Conservation (phyloP, 2,329 filamentous ascomycete genomes). For the Pseudogymnoascus sp. region DNA sequence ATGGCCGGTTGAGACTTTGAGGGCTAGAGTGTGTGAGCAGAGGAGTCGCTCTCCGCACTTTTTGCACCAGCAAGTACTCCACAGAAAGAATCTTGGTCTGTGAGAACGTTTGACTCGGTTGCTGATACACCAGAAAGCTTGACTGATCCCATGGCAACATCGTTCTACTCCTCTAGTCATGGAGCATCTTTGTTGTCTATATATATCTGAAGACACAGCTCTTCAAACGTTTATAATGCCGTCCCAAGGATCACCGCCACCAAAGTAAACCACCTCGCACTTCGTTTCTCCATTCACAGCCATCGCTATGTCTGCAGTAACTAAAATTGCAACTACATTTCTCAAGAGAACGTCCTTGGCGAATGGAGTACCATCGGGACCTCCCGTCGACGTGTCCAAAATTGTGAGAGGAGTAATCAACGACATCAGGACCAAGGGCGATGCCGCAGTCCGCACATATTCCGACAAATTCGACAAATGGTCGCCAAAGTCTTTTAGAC, state of each 20-base stretch:
- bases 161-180: neutral
- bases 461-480: constrained; percentile 49
- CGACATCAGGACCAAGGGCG: constrained; percentile 40
- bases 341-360: neutral
- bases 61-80: neutral
- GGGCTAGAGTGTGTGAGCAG: too few relatives aligned
- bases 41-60: too few relatives aligned
- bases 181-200: neutral
- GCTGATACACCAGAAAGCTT: neutral
- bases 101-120: neutral
- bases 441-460: constrained; percentile 41
- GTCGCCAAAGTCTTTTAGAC: constrained; percentile 41
- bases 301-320: neutral
- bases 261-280: neutral
- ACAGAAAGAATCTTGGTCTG: neutral
- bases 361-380: neutral
- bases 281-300: neutral
- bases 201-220: neutral
- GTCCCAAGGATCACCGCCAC: neutral
- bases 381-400: neutral
- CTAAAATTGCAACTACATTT: neutral
- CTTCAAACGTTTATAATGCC: neutral
- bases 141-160: too few relatives aligned
- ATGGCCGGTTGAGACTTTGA: neutral
- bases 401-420: constrained; percentile 34